Base-by-base conservation (phyloP, 257 asterid genomes). In the Primulina huaijiensis region DNA sequence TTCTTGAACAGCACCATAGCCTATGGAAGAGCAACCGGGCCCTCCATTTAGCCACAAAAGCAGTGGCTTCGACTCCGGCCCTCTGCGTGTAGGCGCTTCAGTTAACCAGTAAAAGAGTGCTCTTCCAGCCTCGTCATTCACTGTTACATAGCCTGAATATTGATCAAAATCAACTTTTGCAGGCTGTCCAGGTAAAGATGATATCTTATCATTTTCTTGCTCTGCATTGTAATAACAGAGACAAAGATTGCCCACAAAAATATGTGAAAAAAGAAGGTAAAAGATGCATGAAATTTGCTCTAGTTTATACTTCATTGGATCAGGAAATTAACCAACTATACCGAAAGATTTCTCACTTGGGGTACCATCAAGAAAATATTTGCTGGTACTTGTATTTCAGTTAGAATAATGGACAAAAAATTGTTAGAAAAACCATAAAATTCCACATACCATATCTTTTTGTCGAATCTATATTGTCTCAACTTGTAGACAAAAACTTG, bases 11-110 rank as follows among this genome's bases (percentile, higher is more conserved):
- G 97, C 96, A 50, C 99, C 99, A 71, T 87, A 94, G 76, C 95
- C 97, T 10, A 94, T 85, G 30, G 99, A 94, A 60, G 99, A 94
- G 79, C 99, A 94, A 72, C 99, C 99, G 19, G 99, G 99, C 12
- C 99, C 99, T 9, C 99, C 99, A 82, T 94, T 94, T 2, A 94
- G 96, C 99, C 99, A 94, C 76, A 94, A 68, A 77, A 94, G 79
- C n/a, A 94, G 88, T 71, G 99, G 99, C 79, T 95, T 88, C 57
- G 81, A 76, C 25, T 84, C 88, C 16, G 97, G 96, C 52, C 55
- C 71, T 70, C 85, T 76, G 60, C 66, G 68, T 7, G 60, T 60
- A 25, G 97, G 92, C 8, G 96, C 77, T 82, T 94, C 97, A 21
- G 84, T 86, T 37, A 91, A 74, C 99, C 99, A 94, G 81, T 94